These are phyloP conservation scores for Moesziomyces globuligerus DNA, from an alignment of 1,284 basidiomycete genomes.

Conservation along the genomic window DNA sequence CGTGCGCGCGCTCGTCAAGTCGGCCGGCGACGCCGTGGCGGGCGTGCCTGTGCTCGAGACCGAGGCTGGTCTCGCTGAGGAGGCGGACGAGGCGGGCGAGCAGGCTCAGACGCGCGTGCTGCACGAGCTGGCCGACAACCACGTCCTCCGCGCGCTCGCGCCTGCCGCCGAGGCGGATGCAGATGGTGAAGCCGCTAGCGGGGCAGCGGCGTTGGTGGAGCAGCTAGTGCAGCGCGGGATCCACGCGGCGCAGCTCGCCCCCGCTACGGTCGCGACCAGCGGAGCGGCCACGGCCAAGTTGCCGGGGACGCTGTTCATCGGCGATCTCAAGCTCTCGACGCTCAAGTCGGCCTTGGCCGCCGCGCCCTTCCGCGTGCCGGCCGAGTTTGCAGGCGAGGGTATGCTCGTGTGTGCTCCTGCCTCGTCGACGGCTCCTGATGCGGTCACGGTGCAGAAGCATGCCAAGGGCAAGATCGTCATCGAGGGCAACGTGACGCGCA, in stretches of 20 bases:
- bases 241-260: background rate
- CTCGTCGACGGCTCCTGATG: constrained; percentile 16
- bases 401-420: constrained; percentile 62
- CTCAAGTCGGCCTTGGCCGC: constrained; percentile 50
- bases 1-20: constrained; percentile 12
- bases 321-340: constrained; percentile 64
- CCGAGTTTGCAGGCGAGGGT: constrained; percentile 66
- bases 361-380: constrained; percentile 44
- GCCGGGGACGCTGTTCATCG: constrained; percentile 61
- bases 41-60: constrained; percentile 20
- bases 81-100: background rate
- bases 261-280: background rate
- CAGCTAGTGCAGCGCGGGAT: background rate
- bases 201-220: background rate
- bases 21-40: background rate
- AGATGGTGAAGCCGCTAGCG: background rate
- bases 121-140: background rate
- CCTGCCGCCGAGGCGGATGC: background rate
- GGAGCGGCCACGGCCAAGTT: constrained; percentile 1
- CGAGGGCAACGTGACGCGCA: constrained; percentile 60
- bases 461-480: constrained; percentile 57
- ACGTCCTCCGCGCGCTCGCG: background rate
- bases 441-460: constrained; percentile 59
- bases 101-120: background rate
- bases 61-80: background rate